Conservation (phyloP, 306 rosid species). For the Rosa multiflora region DNA sequence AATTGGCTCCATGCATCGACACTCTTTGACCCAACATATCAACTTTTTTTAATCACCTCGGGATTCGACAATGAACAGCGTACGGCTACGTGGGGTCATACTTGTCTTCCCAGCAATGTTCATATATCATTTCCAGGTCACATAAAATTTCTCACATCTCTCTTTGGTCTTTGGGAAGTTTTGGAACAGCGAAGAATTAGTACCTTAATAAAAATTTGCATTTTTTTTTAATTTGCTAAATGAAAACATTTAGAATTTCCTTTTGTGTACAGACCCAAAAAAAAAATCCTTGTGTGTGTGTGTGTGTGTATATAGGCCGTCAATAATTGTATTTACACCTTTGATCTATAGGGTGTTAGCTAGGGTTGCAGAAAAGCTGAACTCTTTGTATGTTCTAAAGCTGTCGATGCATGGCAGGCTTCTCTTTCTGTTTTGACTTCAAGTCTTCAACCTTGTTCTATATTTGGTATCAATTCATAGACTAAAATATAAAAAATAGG, state of each 20-base stretch:
- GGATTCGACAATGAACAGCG: conserved; percentile 6
- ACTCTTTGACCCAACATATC: conserved; percentile 9
- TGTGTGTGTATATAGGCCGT: background rate
- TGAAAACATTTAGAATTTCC: background rate
- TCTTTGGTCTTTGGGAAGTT: background rate
- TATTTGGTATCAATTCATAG: background rate
- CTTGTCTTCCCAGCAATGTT: background rate
- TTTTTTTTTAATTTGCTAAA: background rate
- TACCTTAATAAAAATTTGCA: background rate
- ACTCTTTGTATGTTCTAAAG: background rate
- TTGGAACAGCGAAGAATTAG: background rate
- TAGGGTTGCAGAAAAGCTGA: conserved; percentile 7
- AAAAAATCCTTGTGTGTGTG: no score
- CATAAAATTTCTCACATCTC: background rate
- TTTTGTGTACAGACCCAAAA: no score
- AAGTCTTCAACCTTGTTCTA: background rate
- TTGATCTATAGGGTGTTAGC: background rate
- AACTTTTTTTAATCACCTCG: conserved; percentile 1
- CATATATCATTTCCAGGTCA: background rate
- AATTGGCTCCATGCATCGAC: background rate
- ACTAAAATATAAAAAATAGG: background rate
- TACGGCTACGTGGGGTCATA: background rate
- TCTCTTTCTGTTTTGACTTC: conserved; percentile 1
- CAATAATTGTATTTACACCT: background rate
- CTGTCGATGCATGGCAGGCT: background rate